phyloP scores from a whole-genome alignment of 2,329 filamentous ascomycete genomes.

The Mollisiaceae sp. region DNA sequence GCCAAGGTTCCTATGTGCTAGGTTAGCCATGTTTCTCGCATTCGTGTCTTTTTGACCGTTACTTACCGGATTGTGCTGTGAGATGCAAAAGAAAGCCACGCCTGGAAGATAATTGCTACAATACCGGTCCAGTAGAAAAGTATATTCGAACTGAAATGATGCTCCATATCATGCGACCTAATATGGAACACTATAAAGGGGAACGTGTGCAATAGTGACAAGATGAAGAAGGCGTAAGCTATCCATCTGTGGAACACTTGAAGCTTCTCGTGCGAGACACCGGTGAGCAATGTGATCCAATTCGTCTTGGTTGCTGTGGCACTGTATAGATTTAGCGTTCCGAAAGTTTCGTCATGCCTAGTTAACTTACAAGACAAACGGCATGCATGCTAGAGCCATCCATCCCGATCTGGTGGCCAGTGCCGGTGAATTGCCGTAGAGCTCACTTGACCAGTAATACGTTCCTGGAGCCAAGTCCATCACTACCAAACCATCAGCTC shows the following conservation, averaged over 20 bases:
- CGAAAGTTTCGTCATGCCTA: background rate
- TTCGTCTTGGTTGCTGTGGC: constrained; percentile 17
- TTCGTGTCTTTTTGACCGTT: too few species aligned
- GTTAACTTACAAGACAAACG: constrained; percentile 18
- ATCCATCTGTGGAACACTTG: constrained; percentile 21
- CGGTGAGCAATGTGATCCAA: constrained; percentile 17
- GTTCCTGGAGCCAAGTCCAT: constrained; percentile 10
- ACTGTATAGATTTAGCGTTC: background rate
- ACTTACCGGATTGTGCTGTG: constrained; percentile 14
- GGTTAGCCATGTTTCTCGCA: background rate
- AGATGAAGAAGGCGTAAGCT: constrained; percentile 11
- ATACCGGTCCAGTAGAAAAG: constrained; percentile 20
- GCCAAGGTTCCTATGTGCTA: constrained; percentile 7
- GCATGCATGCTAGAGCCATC: constrained; percentile 15
- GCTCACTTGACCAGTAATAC: constrained; percentile 14
- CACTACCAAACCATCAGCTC: constrained; percentile 3
- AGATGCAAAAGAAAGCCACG: constrained; percentile 16
- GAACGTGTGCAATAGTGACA: constrained; percentile 16
- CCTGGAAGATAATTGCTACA: constrained; percentile 17
- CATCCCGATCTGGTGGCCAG: constrained; percentile 16
- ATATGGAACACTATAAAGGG: constrained; percentile 21
- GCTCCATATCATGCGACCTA: constrained; percentile 12
- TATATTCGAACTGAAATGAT: background rate
- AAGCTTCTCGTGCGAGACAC: constrained; percentile 18
- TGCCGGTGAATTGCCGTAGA: constrained; percentile 13